phyloP scores from a whole-genome alignment of 768 basidiomycete genomes.

The Cystobasidium onofrii region DNA sequence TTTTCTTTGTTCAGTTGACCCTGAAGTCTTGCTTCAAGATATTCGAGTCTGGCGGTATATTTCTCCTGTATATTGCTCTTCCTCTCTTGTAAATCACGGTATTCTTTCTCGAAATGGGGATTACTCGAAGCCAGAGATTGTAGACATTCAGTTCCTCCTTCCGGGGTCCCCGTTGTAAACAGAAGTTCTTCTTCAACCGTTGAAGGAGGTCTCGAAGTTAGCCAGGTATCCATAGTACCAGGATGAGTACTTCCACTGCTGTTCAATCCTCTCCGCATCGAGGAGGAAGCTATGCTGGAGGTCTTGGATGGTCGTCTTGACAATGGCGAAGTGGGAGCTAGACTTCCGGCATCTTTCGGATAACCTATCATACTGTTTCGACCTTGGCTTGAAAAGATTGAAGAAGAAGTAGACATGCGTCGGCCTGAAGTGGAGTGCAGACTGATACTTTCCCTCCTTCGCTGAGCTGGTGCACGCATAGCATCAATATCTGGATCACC shows the following conservation, averaged over 20 bases:
- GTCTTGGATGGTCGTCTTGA: background rate
- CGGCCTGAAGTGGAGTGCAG: background rate
- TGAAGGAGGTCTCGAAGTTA: background rate
- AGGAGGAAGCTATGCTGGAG: background rate
- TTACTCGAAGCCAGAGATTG: background rate
- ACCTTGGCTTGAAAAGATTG: background rate
- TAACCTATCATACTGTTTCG: background rate
- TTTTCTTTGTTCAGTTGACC: conserved; percentile 9
- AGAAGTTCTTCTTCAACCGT: background rate
- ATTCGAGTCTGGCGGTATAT: conserved; percentile 8
- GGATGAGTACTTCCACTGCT: conserved; percentile 5
- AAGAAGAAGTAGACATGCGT: background rate
- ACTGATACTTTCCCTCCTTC: background rate
- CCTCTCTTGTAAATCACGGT: background rate
- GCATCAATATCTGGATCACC: background rate
- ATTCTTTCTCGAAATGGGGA: background rate
- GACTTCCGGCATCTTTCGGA: background rate
- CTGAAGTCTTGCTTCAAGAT: conserved; percentile 2
- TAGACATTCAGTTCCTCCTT: too few species aligned
- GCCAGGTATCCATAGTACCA: background rate
- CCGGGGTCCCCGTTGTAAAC: too few species aligned
- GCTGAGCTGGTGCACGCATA: background rate
- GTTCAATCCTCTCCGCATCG: background rate
- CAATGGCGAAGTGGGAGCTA: background rate
- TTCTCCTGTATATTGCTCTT: background rate